Evolutionary conservation across 805 yeast species (phyloP).

Genomic region (Metschnikowia kunwiensis): DNA sequence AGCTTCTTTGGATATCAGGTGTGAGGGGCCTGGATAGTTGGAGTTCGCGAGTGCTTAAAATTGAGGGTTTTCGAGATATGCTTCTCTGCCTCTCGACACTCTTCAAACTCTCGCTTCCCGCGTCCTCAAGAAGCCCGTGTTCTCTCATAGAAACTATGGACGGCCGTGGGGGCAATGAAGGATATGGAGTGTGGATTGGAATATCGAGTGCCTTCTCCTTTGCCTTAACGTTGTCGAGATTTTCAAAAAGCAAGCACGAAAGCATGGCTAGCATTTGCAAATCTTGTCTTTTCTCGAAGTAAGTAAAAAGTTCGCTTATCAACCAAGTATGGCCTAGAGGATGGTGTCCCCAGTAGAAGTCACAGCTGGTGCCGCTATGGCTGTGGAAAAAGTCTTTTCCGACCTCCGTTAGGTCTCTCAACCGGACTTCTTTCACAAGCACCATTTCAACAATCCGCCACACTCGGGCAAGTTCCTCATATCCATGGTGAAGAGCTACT

Average conservation of each 20-base stretch:
- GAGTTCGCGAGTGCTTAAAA: constrained; percentile 11
- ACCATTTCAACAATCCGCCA: constrained; percentile 61
- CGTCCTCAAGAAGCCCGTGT: constrained; percentile 9
- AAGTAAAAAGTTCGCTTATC: constrained; percentile 55
- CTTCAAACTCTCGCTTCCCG: constrained; percentile 3
- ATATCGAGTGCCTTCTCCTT: constrained; percentile 24
- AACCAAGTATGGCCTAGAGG: constrained; percentile 73
- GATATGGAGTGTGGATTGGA: constrained; percentile 49
- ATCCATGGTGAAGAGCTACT: constrained; percentile 64
- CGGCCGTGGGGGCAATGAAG: constrained; percentile 30
- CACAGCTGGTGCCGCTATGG: constrained; percentile 13
- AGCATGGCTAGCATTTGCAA: constrained; percentile 90
- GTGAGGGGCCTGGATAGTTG: constrained; percentile 14
- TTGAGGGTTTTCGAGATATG: constrained; percentile 12
- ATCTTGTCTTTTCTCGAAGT: constrained; percentile 63
- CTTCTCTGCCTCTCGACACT: constrained; percentile 3
- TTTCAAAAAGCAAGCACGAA: constrained; percentile 64
- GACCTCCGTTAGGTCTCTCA: constrained; percentile 10
- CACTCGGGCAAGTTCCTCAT: constrained; percentile 61
- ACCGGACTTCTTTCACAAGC: constrained; percentile 30
- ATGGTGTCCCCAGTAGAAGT: constrained; percentile 75
- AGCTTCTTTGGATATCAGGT: constrained; percentile 6
- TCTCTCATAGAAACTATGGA: constrained; percentile 11
- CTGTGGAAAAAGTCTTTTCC: constrained; percentile 6
- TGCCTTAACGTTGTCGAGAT: constrained; percentile 16